A percentile compares a stretch with the other conserved stretches of the same genome.
Evolutionary conservation across 306 rosid species (phyloP).

Genomic region (Albizia julibrissin): DNA sequence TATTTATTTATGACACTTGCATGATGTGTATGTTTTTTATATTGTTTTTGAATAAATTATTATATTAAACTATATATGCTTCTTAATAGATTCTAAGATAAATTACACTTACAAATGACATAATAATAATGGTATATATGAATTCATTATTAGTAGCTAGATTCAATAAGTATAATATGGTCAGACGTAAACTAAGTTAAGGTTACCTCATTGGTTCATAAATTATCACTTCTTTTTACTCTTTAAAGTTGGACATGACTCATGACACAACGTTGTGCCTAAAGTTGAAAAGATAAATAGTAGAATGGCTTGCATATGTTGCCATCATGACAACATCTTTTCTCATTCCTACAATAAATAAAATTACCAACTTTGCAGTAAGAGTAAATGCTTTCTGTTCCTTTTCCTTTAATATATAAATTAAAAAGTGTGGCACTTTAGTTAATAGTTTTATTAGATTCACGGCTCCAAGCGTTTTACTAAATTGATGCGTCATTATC

Average conservation of each 20-base stretch:
- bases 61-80: too few species aligned
- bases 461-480: too few species aligned
- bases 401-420: background rate
- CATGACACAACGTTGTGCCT: background rate
- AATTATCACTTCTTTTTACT: background rate
- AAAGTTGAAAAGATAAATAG: slow-evolving; percentile 10
- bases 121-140: background rate
- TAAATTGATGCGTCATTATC: too few species aligned
- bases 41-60: too few species aligned
- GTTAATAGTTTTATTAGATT: too few species aligned
- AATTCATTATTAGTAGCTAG: background rate
- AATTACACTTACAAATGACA: background rate
- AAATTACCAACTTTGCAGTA: background rate
- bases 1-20: background rate
- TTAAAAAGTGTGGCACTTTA: too few species aligned
- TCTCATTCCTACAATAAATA: background rate
- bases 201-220: background rate
- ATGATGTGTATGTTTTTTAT: background rate
- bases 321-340: slow-evolving; percentile 45
- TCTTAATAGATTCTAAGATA: background rate
- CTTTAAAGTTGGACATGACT: background rate
- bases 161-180: background rate
- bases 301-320: slow-evolving; percentile 29
- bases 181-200: background rate
- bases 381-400: background rate